These are phyloP conservation scores for Pseudodiploospora longispora DNA, from an alignment of 2,329 filamentous ascomycete genomes.

Conservation along the genomic window DNA sequence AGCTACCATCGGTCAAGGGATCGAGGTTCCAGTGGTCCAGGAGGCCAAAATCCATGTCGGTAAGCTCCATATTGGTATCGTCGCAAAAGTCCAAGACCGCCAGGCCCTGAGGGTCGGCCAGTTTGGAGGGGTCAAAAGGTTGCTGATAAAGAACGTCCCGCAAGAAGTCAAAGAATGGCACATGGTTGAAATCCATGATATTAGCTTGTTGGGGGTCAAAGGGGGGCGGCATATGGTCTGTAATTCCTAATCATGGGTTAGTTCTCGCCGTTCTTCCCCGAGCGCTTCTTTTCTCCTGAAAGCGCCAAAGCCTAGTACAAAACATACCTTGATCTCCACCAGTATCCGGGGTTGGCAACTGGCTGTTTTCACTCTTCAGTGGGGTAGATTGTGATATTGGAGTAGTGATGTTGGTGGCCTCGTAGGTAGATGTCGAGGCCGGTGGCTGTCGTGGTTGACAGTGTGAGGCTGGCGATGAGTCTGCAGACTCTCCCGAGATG, in stretches of 20 bases:
- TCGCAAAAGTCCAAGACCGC: conserved; percentile 43
- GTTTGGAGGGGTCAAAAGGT: conserved; percentile 26
- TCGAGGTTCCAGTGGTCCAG: conserved; percentile 42
- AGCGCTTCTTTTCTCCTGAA: background rate
- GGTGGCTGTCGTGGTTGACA: conserved; percentile 10
- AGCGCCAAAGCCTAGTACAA: background rate
- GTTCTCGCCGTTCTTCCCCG: background rate
- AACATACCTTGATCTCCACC: conserved; percentile 21
- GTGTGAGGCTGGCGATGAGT: conserved; percentile 14
- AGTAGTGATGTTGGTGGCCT: conserved; percentile 17
- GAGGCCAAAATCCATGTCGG: conserved; percentile 43
- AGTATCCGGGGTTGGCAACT: conserved; percentile 27
- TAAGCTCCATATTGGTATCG: conserved; percentile 41
- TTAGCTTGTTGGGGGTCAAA: conserved; percentile 4
- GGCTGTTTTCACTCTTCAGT: conserved; percentile 23
- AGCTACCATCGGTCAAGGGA: conserved; percentile 2
- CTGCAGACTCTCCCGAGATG: conserved; percentile 1
- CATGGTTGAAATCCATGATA: conserved; percentile 22
- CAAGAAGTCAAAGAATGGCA: conserved; percentile 43
- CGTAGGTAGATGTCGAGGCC: conserved; percentile 9
- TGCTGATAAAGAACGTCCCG: conserved; percentile 44
- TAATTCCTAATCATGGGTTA: conserved; percentile 6
- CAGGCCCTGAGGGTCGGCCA: conserved; percentile 32
- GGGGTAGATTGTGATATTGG: conserved; percentile 16
- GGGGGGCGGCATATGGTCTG: conserved; percentile 5